Evolutionary conservation across 2,329 filamentous ascomycete genomes (phyloP), one percentile per base, ranked within the genome.

Genomic region (Hypoxylon sp.): DNA sequence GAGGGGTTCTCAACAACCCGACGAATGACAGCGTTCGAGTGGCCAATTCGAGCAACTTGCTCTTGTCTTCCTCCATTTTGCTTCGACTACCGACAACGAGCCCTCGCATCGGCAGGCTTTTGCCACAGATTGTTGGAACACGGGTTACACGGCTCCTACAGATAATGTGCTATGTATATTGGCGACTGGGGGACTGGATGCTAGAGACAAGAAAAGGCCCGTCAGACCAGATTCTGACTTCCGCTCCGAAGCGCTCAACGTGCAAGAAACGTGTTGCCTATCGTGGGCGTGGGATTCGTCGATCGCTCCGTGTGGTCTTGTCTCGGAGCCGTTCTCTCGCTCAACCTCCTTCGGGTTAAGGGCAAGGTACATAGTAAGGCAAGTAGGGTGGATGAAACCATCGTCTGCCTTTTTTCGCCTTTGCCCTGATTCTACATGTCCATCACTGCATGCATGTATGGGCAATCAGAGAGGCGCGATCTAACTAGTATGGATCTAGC

Each of bases 211-310:
- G 17, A 20, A 48, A 55, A 32, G 56, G 49, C 11, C 50, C 19
- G 46, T 58, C 28, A 57, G 46, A 58, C 20, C 64, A 52, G 62
- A 69, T 67, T 67, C 58, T 60, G 52, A 59, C 49, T 39, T 59
- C 47, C 48, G 20, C 50, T 39, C 54, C 56, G 48, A 49, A 56
- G 51, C 24, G 24, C 24, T 26, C 61, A 68, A 68, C 67, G 64
- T 67, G 67, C 61, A 65, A 67, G 67, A 69, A 69, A 69, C 67
- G 64, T 67, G 67, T 57, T 64, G 30, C 43, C 60, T 64, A 64
- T 68, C 59, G 63, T 53, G 59, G 53, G 48, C 56, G 62, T 59
- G 57, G 65, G 65, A 68, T 67, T 62, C 59, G 67, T 69, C 61
- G 59, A 67, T 68, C 67, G 47, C 51, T n/a, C 13, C 53, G 43